Evolutionary conservation across 1,284 basidiomycete genomes (phyloP), one percentile per base, ranked within the genome.

Genomic region (Mrakiaceae sp.): DNA sequence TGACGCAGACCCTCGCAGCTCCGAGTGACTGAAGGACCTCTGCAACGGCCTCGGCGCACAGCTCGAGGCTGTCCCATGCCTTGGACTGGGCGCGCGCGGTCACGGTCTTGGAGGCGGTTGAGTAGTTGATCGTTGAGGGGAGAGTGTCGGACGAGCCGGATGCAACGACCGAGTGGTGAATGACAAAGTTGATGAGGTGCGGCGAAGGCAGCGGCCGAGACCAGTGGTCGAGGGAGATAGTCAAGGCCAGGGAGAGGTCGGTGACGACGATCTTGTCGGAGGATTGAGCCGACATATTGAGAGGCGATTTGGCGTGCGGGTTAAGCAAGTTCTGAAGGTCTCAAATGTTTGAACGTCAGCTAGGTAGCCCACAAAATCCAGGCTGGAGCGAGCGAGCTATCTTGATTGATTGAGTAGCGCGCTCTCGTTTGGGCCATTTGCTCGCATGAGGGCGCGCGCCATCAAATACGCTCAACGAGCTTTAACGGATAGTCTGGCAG

Each of bases 111-210:
- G 71, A 71, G 4, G 75, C 68, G 0, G 71, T 67, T 1, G 73
- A 75, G 69, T 78, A 78, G 68, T 77, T 77, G 48, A 78, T 72
- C n/a, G 74, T 72, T 16, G 75, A 70, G 2, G 68, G 58, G 69
- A 75, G 74, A 44, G 70, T 69, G 63, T 76, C 75, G 7, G 71
- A 70, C 12, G 66, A 58, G 3, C 70, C 68, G 54, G 72, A 72
- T 8, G 69, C 58, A 5, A 72, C 69, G 67, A 76, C 67, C 11
- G 67, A 54, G 52, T 77, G 72, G 46, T 64, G 58, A 58, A 75
- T 72, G 4, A 59, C 54, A 49, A 77, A 53, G 40, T 70, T 67
- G 55, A 78, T 64, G 11, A 68, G 60, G 60, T 74, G 64, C 0
- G 75, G 72, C 62, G 74, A 76, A 52, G 76, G 74, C 7, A 70